Evolutionary conservation across 2,329 filamentous ascomycete genomes (phyloP), one percentile per base, ranked within the genome.

Genomic region (Emergomyces pasteurianus): DNA sequence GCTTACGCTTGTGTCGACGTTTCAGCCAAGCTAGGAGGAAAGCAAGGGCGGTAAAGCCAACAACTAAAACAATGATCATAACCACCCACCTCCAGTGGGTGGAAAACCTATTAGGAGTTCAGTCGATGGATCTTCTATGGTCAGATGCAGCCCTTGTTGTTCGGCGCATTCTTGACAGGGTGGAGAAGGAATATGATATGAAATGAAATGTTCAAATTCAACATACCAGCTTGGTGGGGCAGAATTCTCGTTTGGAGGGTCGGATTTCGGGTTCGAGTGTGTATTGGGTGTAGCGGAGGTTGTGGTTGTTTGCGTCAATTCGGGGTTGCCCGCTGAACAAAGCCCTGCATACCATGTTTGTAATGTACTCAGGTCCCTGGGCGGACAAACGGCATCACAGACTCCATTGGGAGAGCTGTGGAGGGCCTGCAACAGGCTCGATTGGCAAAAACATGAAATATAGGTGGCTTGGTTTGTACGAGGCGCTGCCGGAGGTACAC

Each of bases 41-140:
- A 79, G 86, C 88, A 68, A 90, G 82, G 61, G 79, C 78, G 16
- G 80, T 75, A 63, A 95, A 88, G 59, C 79, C 86, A 62, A 92
- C 77, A 50, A 86, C 80, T 34, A 95, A 80, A 63, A 92, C 77
- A 65, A 90, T 85, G 59, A 94, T 79, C 81, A 94, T 90, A 64
- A 92, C 80, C 53, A 95, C 83, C 89, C 89, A 95, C 77, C 85
- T 81, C 78, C 83, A 90, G 73, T 92, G 89, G 34, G 78, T 80
- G 8, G 81, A 79, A 57, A 89, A 75, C 87, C 88, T 90, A 63
- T 54, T 16, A 31, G n/a, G 16, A 34, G 18, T 53, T 53, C 52
- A 57, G 40, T 14, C n/a, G 38, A 34, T 2, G 26, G 26, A 16
- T 46, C 34, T 10, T 40, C n/a, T 31, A 43, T 46, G 21, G 40